Percentiles rank a stretch among this genome's conserved stretches.
These are phyloP conservation scores for Saprolegnia diclina DNA, from an alignment of 352 stramenopile genomes.

Conservation along the genomic window DNA sequence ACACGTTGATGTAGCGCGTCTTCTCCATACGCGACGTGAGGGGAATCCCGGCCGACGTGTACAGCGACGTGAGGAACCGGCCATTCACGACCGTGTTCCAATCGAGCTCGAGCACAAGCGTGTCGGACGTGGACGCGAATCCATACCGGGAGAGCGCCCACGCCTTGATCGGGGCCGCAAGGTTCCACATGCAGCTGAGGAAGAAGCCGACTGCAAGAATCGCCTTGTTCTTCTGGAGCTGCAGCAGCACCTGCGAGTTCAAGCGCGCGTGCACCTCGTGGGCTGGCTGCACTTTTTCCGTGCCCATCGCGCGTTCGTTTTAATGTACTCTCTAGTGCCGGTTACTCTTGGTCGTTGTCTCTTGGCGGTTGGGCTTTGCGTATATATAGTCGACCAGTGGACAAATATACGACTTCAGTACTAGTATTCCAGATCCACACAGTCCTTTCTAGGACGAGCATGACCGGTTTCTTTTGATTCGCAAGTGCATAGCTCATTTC, in stretches of 20 bases:
- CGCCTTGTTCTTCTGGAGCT: neutral
- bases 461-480: too few species aligned
- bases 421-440: too few species aligned
- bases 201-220: neutral
- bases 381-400: too few species aligned
- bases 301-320: too few species aligned
- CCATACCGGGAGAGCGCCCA: neutral
- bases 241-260: neutral
- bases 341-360: too few species aligned
- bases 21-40: neutral
- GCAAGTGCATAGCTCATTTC: too few species aligned
- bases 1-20: conserved; percentile 15
- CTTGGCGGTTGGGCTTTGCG: too few species aligned
- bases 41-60: neutral
- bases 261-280: neutral
- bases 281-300: neutral
- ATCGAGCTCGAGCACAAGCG: neutral
- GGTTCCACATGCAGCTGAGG: conserved; percentile 3
- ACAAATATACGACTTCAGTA: too few species aligned
- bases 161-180: neutral
- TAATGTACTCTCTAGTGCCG: too few species aligned
- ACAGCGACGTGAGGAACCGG: neutral
- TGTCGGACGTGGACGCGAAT: neutral
- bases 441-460: too few species aligned
- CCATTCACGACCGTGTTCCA: conserved; percentile 8